These are phyloP conservation scores for Drechslerella coelobrocha DNA, from an alignment of 2,329 filamentous ascomycete species.

Conservation along the genomic window DNA sequence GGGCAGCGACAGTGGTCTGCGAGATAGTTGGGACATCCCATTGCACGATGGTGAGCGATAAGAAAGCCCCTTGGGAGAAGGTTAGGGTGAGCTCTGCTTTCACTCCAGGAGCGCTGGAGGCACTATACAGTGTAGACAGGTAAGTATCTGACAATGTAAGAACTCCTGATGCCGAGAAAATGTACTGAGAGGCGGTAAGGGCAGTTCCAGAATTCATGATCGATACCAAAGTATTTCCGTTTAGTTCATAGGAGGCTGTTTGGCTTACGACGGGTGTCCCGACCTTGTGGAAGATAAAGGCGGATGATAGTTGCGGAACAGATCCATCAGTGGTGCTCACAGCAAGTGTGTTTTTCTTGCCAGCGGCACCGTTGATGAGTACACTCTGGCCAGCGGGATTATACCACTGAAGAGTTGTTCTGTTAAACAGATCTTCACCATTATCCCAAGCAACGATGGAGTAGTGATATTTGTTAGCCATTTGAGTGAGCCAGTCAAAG, in stretches of 20 bases:
- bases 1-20: slow-evolving; percentile 50
- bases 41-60: slow-evolving; percentile 63
- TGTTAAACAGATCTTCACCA: slow-evolving; percentile 65
- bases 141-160: slow-evolving; percentile 61
- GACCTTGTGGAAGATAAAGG: slow-evolving; percentile 63
- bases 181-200: slow-evolving; percentile 62
- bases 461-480: slow-evolving; percentile 63
- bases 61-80: slow-evolving; percentile 64
- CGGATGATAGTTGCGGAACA: slow-evolving; percentile 63
- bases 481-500: slow-evolving; percentile 64
- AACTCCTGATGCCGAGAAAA: slow-evolving; percentile 61
- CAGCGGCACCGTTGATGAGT: slow-evolving; percentile 60
- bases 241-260: slow-evolving; percentile 63
- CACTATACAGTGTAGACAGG: slow-evolving; percentile 60
- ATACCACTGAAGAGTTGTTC: slow-evolving; percentile 62
- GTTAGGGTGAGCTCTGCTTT: slow-evolving; percentile 63
- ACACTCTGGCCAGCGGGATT: slow-evolving; percentile 63
- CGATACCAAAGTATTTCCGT: slow-evolving; percentile 63
- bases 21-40: slow-evolving; percentile 62
- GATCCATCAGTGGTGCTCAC: slow-evolving; percentile 64
- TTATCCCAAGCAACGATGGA: slow-evolving; percentile 67
- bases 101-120: slow-evolving; percentile 60
- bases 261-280: slow-evolving; percentile 57
- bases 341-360: slow-evolving; percentile 62
- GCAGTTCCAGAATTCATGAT: slow-evolving; percentile 58